Percentiles rank a stretch among this genome's conserved stretches.
phyloP scores from a whole-genome alignment of 2,329 filamentous ascomycete species.

The Hansfordia pulvinata region DNA sequence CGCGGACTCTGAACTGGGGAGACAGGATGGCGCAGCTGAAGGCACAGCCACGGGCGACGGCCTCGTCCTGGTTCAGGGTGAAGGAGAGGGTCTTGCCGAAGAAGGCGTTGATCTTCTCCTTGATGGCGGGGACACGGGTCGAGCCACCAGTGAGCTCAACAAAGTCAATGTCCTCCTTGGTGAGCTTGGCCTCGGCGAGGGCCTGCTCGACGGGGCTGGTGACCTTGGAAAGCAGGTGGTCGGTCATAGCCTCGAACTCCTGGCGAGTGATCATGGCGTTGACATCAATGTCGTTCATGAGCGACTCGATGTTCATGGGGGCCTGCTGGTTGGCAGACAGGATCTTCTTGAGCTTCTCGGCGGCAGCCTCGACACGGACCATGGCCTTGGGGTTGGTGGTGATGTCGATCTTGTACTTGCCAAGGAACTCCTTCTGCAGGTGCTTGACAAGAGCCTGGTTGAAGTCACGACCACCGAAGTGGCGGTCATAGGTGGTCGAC shows the following conservation, averaged over 20 bases:
- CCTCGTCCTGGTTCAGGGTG: slow-evolving; percentile 97
- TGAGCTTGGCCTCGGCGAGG: slow-evolving; percentile 84
- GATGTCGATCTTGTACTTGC: slow-evolving; percentile 97
- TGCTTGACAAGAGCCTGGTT: slow-evolving; percentile 92
- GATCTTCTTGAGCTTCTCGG: slow-evolving; percentile 98
- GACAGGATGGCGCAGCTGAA: slow-evolving; percentile 97
- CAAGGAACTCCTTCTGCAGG: slow-evolving; percentile 90
- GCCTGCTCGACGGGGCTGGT: slow-evolving; percentile 75
- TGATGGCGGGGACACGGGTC: slow-evolving; percentile 85
- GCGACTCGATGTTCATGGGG: slow-evolving; percentile 89
- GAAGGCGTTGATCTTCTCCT: slow-evolving; percentile 78
- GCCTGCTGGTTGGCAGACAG: slow-evolving; percentile 89
- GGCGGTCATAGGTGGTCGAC: slow-evolving; percentile 81
- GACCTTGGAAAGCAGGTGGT: slow-evolving; percentile 65
- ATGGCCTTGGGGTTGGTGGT: slow-evolving; percentile 78
- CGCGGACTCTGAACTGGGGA: slow-evolving; percentile 93
- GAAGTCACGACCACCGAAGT: slow-evolving; percentile 95
- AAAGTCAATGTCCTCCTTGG: slow-evolving; percentile 79
- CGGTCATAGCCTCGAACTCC: slow-evolving; percentile 82
- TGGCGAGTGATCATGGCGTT: slow-evolving; percentile 80
- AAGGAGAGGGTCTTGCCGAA: slow-evolving; percentile 89
- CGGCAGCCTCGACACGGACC: slow-evolving; percentile 73
- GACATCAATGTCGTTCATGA: slow-evolving; percentile 97
- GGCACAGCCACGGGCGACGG: slow-evolving; percentile 85
- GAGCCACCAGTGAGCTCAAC: slow-evolving; percentile 91